These are phyloP conservation scores for Alloteropsis angusta DNA, from an alignment of 202 grass and related monocot species.

Conservation along the genomic window DNA sequence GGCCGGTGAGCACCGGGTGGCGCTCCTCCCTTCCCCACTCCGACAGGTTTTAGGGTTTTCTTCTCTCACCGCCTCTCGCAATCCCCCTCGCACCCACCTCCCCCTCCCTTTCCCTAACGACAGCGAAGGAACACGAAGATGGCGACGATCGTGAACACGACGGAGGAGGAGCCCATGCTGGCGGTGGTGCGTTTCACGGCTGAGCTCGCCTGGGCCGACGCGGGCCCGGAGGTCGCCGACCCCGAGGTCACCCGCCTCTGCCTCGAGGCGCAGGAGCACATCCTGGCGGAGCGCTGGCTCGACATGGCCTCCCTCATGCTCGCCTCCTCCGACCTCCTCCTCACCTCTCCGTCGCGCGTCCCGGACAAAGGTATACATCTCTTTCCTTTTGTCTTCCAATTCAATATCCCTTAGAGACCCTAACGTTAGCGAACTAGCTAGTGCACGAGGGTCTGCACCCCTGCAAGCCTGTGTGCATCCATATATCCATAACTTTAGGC, in stretches of 20 bases:
- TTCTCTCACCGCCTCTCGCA: background rate
- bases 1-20: too few relatives aligned
- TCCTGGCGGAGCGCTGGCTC: constrained; percentile 45
- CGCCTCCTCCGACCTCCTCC: constrained; percentile 57
- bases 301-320: constrained; percentile 81
- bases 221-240: constrained; percentile 70
- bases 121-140: background rate
- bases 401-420: too few relatives aligned
- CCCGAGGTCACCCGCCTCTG: constrained; percentile 59
- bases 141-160: constrained; percentile 72
- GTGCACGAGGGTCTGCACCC: too few relatives aligned
- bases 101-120: background rate
- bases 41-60: too few relatives aligned
- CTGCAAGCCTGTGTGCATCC: too few relatives aligned
- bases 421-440: too few relatives aligned
- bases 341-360: constrained; percentile 28
- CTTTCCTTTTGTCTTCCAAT: background rate
- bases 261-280: constrained; percentile 62
- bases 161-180: constrained; percentile 83
- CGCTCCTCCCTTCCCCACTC: too few relatives aligned
- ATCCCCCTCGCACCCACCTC: background rate
- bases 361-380: constrained; percentile 48
- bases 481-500: too few relatives aligned
- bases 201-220: constrained; percentile 80
- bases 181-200: constrained; percentile 61